Base-by-base conservation (phyloP, 116 monocot genomes). In the Papilionanthe hybrid region DNA sequence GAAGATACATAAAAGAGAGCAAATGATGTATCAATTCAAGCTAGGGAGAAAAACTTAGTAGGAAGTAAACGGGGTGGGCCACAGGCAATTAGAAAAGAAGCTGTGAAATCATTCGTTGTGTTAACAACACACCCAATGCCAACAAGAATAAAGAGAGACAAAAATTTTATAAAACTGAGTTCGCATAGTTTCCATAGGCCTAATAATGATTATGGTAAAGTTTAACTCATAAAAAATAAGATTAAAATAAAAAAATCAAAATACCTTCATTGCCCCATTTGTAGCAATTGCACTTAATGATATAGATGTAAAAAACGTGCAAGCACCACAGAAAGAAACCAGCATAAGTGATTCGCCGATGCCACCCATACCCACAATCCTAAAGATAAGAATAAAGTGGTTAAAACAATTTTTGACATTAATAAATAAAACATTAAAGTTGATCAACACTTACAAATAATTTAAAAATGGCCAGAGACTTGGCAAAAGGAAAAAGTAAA, bases 251-350 rank as follows among this genome's bases (percentile, higher is more conserved):
- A 75, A 49, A 75, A 75, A 20, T 9, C 7, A 15, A 85, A 48
- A 29, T 82, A 97, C 96, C 96, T 97, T 97, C 96, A 97, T 97
- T 74, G 96, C 96, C 28, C 96, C 96, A 86, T 97, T 97, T 57
- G 96, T 97, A 66, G 96, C 96, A 84, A 97, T 97, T 81, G 96
- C 96, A 86, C 96, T 94, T 81, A 97, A 92, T 49, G 96, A 97
- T 82, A 97, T 97, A 74, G 83, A 79, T 48, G 96, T 97, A 78
- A 97, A 87, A 86, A 97, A 97, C 69, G 96, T 97, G 66, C 96
- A 97, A 56, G 91, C 78, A 17, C 88, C 96, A 83, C 96, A 97
- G 77, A 97, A 92, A 83, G 96, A 79, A 82, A 97, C 91, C 83
- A 97, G 68, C 73, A 97, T 15, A 78, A 97, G 93, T 43, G 90